phyloP scores from a whole-genome alignment of 805 yeast species.

The Peterozyma toletana region DNA sequence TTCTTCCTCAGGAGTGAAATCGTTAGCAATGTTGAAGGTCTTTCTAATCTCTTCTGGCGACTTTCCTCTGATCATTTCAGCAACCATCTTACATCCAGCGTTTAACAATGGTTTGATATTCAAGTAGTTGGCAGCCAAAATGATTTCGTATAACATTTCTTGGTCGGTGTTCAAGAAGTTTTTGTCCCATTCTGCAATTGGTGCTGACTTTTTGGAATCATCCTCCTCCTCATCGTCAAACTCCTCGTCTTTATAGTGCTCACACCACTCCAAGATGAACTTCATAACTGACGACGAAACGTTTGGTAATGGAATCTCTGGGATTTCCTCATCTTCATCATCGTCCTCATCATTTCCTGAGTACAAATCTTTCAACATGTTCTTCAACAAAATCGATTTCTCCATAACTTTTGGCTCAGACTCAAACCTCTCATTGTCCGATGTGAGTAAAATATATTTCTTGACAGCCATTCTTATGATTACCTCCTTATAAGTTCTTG shows the following conservation, averaged over 20 bases:
- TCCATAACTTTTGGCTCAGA: conserved; percentile 81
- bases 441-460: conserved; percentile 43
- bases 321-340: conserved; percentile 59
- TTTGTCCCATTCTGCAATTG: conserved; percentile 94
- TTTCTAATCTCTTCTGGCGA: conserved; percentile 76
- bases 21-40: conserved; percentile 74
- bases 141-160: conserved; percentile 77
- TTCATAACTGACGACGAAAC: conserved; percentile 81
- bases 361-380: conserved; percentile 69
- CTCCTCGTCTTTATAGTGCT: conserved; percentile 77
- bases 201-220: conserved; percentile 81
- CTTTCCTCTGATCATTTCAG: conserved; percentile 78
- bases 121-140: conserved; percentile 73
- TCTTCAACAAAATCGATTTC: conserved; percentile 76
- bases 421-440: conserved; percentile 73
- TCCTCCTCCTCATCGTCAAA: conserved; percentile 76
- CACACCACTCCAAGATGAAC: conserved; percentile 95
- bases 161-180: conserved; percentile 91
- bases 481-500: too few relatives aligned
- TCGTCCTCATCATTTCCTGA: conserved; percentile 13
- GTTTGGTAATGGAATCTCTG: conserved; percentile 84
- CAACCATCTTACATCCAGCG: conserved; percentile 76
- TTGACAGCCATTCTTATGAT: neutral
- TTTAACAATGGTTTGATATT: conserved; percentile 70
- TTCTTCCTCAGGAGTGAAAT: conserved; percentile 82